A percentile compares a stretch with the other conserved stretches of the same genome.
Evolutionary conservation across 1,139 yeast genomes (phyloP).

Genomic region (Hemisphaericaspora lyxosophila): DNA sequence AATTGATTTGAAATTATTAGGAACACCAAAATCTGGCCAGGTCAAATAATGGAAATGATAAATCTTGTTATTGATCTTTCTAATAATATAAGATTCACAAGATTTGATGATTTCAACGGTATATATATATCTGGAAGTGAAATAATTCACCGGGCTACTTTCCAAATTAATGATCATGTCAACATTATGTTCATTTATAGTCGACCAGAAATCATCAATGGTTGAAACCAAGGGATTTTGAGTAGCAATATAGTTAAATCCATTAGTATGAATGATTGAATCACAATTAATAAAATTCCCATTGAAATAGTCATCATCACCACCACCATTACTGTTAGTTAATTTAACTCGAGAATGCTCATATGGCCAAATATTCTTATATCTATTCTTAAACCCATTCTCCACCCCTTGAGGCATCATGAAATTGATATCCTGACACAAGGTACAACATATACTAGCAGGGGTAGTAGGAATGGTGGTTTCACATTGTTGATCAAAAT

Average conservation of each 20-base stretch:
- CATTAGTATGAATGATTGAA: constrained; percentile 15
- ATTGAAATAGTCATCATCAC: constrained; percentile 41
- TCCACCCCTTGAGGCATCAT: constrained; percentile 55
- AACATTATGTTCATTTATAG: constrained; percentile 52
- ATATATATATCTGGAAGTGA: constrained; percentile 2
- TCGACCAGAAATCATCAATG: constrained; percentile 44
- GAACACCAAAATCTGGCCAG: constrained; percentile 85
- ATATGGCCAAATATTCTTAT: constrained; percentile 48
- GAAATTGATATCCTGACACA: constrained; percentile 43
- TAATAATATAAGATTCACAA: constrained; percentile 13
- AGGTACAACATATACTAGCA: constrained; percentile 48
- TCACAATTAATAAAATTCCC: constrained; percentile 36
- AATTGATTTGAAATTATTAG: constrained; percentile 52
- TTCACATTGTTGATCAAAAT: constrained; percentile 6
- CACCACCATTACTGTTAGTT: constrained; percentile 13
- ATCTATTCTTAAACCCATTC: constrained; percentile 45
- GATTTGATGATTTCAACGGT: constrained; percentile 2
- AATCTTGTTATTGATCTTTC: constrained; percentile 28
- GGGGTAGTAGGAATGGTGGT: constrained; percentile 15
- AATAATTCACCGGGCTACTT: constrained; percentile 23
- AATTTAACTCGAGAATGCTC: constrained; percentile 46
- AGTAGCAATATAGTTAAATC: constrained; percentile 41
- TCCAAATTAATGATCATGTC: constrained; percentile 72
- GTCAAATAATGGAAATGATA: constrained; percentile 67
- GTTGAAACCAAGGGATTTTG: constrained; percentile 45